Base-by-base conservation (phyloP, 257 asterid genomes). In the Solanum sparsipilum region DNA sequence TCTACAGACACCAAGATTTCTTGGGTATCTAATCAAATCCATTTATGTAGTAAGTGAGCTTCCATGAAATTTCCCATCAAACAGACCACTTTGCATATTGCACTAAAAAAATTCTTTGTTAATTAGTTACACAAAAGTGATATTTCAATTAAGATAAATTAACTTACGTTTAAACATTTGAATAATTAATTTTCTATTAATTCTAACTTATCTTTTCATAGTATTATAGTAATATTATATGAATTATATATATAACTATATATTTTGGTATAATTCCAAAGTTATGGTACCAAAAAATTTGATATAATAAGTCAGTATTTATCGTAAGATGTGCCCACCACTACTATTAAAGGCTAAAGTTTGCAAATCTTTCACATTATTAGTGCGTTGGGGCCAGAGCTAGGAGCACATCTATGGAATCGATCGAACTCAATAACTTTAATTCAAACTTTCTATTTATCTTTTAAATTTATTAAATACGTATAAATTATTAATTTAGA, bases 21-120 rank as follows among this genome's bases (percentile, higher is more conserved):
- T 87, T 76, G 63, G 90, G 78, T 56, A 36, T 86, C 70, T 83
- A 86, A 87, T 87, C 89, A 90, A 88, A 52, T 88, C 90, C 29
- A 27, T 67, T 65, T 2, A 52, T 52, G n/a, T 75, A 18, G 52
- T 71, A 67, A 41, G 39, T 78, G 29, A 34, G 46, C 63, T 46
- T 48, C 84, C 85, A 72, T 68, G 86, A 67, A 34, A 13, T 38
- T 83, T 76, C 52, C 73, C 13, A 32, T 10, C 7, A 34, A 5
- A 9, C 71, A 6, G 48, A 71, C 36, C 7, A 27, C 35, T 15
- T 16, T 16, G 21, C 16, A 70, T 15, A 5, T 6, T 6, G 76
- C 32, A 35, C 71, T 56, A 56, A 63, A 63, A 18, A 18, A 6
- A 18, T 0, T 18, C 0, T 10, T 10, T 63, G 7, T n/a, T 63